Evolutionary conservation across 1,139 yeast species (phyloP).

Genomic region (Yamadazyma songkhlaensis): DNA sequence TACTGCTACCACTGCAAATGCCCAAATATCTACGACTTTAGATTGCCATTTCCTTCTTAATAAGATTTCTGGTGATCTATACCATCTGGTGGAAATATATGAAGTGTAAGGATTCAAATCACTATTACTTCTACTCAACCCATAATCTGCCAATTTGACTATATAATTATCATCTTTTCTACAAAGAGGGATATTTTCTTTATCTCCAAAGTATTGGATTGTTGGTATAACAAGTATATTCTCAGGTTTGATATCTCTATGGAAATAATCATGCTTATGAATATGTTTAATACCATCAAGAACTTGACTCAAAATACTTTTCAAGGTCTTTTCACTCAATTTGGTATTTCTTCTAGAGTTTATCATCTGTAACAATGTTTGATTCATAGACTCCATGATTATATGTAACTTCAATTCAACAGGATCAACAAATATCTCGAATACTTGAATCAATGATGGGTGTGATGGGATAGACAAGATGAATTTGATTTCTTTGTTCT

Average conservation of each 20-base stretch:
- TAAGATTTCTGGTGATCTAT: conserved; percentile 89
- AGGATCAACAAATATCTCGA: conserved; percentile 76
- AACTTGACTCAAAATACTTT: conserved; percentile 67
- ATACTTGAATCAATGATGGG: conserved; percentile 65
- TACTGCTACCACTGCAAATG: conserved; percentile 82
- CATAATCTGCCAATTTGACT: conserved; percentile 88
- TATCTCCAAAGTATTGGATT: conserved; percentile 48
- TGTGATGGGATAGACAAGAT: conserved; percentile 71
- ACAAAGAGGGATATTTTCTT: conserved; percentile 36
- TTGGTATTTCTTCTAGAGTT: conserved; percentile 48
- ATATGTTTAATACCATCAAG: conserved; percentile 79
- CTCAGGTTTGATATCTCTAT: conserved; percentile 79
- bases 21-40: conserved; percentile 88
- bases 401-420: conserved; percentile 60
- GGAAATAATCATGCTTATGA: conserved; percentile 71
- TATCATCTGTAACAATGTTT: conserved; percentile 73
- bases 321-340: conserved; percentile 59
- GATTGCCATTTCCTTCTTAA: conserved; percentile 67
- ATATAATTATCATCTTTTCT: conserved; percentile 49
- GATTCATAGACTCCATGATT: conserved; percentile 87
- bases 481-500: conserved; percentile 73
- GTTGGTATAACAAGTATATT: conserved; percentile 73
- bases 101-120: conserved; percentile 62
- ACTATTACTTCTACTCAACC: conserved; percentile 69
- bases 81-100: conserved; percentile 95